These are phyloP conservation scores for Pleurotus sapidus DNA, from an alignment of 768 basidiomycete genomes.

Conservation along the genomic window DNA sequence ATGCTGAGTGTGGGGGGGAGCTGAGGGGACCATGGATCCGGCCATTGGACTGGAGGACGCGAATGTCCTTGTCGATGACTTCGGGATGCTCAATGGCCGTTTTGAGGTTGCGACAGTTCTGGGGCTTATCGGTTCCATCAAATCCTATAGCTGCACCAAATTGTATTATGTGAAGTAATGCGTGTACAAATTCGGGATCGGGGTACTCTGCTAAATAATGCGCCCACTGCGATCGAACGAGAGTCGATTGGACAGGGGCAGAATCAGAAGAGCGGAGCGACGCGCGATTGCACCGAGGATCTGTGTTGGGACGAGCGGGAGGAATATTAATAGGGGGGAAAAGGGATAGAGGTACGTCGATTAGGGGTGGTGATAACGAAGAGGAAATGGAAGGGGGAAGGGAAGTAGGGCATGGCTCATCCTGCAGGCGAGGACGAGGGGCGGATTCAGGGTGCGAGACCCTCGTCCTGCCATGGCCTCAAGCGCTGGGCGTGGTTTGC, in stretches of 20 bases:
- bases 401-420: background rate
- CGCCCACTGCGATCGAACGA: conserved; percentile 12
- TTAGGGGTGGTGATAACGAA: no score
- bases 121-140: conserved; percentile 3
- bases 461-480: background rate
- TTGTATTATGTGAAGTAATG: conserved; percentile 21
- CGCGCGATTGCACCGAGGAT: conserved; percentile 12
- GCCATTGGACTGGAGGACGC: no score
- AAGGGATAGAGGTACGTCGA: conserved; percentile 7
- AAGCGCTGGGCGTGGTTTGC: background rate
- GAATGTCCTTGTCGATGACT: no score
- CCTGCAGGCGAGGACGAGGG: background rate
- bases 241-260: background rate
- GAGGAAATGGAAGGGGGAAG: no score
- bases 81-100: no score
- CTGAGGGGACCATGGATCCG: no score
- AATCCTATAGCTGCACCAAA: conserved; percentile 26
- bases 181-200: conserved; percentile 20
- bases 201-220: conserved; percentile 24
- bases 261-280: conserved; percentile 3
- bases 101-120: no score
- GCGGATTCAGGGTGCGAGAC: background rate
- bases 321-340: conserved; percentile 4
- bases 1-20: no score
- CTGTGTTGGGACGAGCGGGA: conserved; percentile 12